Percentiles rank a stretch among this genome's conserved stretches.
phyloP scores from a whole-genome alignment of 148 eudicot genomes.

The Talinum fruticosum region DNA sequence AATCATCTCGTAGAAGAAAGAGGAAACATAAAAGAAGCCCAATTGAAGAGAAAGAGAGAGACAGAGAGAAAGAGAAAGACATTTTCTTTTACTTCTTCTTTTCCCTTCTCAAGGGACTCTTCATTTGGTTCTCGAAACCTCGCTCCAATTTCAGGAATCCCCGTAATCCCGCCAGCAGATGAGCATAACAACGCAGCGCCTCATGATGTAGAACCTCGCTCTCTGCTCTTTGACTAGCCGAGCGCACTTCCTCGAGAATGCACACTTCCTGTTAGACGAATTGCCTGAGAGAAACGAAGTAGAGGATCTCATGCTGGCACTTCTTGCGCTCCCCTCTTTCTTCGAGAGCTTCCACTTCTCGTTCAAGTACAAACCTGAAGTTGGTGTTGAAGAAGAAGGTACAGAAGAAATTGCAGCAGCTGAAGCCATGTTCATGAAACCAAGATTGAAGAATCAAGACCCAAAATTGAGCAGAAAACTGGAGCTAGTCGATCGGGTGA shows the following conservation, averaged over 20 bases:
- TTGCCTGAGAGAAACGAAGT: conserved; percentile 29
- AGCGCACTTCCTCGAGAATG: conserved; percentile 68
- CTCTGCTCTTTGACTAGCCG: conserved; percentile 76
- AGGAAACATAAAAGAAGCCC: neutral
- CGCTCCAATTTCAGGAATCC: conserved; percentile 41
- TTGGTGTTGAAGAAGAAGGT: conserved; percentile 1
- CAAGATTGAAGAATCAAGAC: no score
- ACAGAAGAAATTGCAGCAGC: conserved; percentile 10
- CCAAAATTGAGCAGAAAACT: neutral
- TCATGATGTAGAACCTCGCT: conserved; percentile 79
- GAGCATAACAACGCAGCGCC: conserved; percentile 80
- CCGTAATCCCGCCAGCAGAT: conserved; percentile 74
- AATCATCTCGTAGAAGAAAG: conserved; percentile 27
- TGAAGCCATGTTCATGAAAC: conserved; percentile 15
- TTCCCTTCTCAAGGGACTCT: neutral
- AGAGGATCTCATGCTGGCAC: conserved; percentile 29
- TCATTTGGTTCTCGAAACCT: neutral
- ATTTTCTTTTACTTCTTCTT: no score
- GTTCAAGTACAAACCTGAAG: conserved; percentile 34
- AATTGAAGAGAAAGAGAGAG: conserved; percentile 11
- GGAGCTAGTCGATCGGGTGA: neutral
- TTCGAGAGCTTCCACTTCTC: conserved; percentile 68
- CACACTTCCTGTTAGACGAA: conserved; percentile 50
- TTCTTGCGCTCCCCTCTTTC: conserved; percentile 45
- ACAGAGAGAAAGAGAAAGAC: neutral